These are phyloP conservation scores for Sporisorium scitamineum DNA, from an alignment of 1,284 basidiomycete species.

Conservation along the genomic window DNA sequence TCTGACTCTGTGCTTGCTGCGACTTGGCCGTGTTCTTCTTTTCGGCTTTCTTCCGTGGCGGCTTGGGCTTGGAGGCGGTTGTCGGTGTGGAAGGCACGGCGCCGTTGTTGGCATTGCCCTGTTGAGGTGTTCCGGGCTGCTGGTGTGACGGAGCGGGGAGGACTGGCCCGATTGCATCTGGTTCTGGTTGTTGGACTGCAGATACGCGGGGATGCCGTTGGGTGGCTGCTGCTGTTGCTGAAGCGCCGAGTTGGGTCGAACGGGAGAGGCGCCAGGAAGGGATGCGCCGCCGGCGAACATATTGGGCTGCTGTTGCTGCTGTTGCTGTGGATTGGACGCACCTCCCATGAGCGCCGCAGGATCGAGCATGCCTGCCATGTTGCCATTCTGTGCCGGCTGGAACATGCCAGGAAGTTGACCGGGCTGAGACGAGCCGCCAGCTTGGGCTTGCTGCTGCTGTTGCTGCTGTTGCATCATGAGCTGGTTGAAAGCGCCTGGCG, in stretches of 20 bases:
- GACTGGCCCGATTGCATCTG: slow-evolving; percentile 29
- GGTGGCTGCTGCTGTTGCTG: slow-evolving; percentile 32
- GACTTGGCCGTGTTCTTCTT: slow-evolving; percentile 43
- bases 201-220: slow-evolving; percentile 48
- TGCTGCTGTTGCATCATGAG: slow-evolving; percentile 50
- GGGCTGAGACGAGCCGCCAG: slow-evolving; percentile 23
- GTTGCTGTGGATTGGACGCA: slow-evolving; percentile 20
- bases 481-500: slow-evolving; percentile 40
- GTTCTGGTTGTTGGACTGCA: slow-evolving; percentile 37
- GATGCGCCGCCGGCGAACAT: slow-evolving; percentile 31
- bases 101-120: slow-evolving; percentile 27
- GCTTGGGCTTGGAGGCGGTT: slow-evolving; percentile 39
- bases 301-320: slow-evolving; percentile 31
- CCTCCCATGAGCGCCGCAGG: slow-evolving; percentile 42
- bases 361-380: slow-evolving; percentile 38
- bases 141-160: slow-evolving; percentile 34
- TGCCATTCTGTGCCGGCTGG: slow-evolving; percentile 31
- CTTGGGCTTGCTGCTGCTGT: slow-evolving; percentile 27
- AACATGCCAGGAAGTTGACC: slow-evolving; percentile 34
- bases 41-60: slow-evolving; percentile 46
- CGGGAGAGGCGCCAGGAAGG: slow-evolving; percentile 28
- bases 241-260: slow-evolving; percentile 37
- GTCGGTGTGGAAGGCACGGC: slow-evolving; percentile 32
- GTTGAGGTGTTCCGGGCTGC: slow-evolving; percentile 41
- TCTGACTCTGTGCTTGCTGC: slow-evolving; percentile 36